These are phyloP conservation scores for Erodium chrysanthum DNA, from an alignment of 441 rosid species.

Conservation along the genomic window DNA sequence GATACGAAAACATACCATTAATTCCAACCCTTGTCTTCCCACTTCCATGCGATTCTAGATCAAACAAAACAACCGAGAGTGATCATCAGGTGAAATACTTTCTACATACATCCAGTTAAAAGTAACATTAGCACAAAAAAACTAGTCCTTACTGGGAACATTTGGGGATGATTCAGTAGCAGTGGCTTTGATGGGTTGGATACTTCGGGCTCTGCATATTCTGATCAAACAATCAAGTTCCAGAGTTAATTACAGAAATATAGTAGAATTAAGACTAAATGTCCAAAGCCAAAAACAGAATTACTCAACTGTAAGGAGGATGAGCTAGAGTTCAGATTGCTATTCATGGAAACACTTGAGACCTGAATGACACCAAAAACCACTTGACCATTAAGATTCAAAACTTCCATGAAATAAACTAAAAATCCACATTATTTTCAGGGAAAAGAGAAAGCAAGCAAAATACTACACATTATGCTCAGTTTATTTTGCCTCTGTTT, in stretches of 20 bases:
- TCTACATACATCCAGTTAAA: background rate
- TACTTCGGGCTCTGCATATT: conserved; percentile 28
- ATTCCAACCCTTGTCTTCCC: conserved; percentile 74
- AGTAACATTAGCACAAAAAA: background rate
- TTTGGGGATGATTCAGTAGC: conserved; percentile 59
- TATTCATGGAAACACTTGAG: background rate
- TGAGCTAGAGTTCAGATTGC: background rate
- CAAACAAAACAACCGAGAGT: conserved; percentile 20
- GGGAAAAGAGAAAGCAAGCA: background rate
- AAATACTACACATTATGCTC: background rate
- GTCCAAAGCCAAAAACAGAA: background rate
- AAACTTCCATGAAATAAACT: background rate
- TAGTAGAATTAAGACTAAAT: background rate
- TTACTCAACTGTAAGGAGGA: background rate
- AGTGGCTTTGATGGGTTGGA: conserved; percentile 65
- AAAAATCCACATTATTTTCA: background rate
- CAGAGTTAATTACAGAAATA: background rate
- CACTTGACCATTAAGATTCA: background rate
- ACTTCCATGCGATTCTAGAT: conserved; percentile 36
- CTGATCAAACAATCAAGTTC: conserved; percentile 23
- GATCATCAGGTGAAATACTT: background rate
- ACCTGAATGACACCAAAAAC: background rate
- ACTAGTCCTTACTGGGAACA: conserved; percentile 39
- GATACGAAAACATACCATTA: conserved; percentile 47
- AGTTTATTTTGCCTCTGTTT: no score